Evolutionary conservation across 2,329 filamentous ascomycete genomes (phyloP).

Genomic region (Beauveria sp.): DNA sequence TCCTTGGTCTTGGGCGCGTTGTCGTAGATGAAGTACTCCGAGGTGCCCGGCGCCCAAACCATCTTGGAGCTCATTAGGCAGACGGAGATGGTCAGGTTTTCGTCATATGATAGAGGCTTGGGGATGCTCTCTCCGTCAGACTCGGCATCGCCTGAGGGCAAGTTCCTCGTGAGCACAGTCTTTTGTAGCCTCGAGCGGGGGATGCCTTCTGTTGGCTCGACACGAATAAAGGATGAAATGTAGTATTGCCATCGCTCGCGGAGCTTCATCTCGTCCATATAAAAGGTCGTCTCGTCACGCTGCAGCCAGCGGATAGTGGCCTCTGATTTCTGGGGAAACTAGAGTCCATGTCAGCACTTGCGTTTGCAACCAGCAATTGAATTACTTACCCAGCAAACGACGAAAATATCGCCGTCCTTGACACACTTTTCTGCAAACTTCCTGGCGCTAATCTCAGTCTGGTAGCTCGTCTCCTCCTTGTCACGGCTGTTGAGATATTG

Average conservation of each 20-base stretch:
- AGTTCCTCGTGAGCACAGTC: conserved; percentile 63
- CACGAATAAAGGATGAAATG: conserved; percentile 81
- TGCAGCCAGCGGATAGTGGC: conserved; percentile 66
- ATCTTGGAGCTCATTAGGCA: conserved; percentile 74
- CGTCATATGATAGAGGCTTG: conserved; percentile 54
- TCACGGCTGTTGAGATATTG: conserved; percentile 78
- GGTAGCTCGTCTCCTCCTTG: conserved; percentile 78
- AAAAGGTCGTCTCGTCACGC: conserved; percentile 68
- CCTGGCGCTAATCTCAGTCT: conserved; percentile 81
- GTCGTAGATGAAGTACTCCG: conserved; percentile 66
- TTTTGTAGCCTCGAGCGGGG: conserved; percentile 56
- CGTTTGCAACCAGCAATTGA: background rate
- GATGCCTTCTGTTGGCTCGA: conserved; percentile 81
- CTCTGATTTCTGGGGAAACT: conserved; percentile 61
- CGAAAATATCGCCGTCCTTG: conserved; percentile 87
- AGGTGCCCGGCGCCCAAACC: conserved; percentile 63
- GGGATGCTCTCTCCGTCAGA: conserved; percentile 56
- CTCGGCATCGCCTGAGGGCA: conserved; percentile 54
- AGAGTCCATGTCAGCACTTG: conserved; percentile 28
- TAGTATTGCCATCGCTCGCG: conserved; percentile 90
- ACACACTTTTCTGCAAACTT: conserved; percentile 89
- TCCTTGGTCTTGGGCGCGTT: conserved; percentile 61
- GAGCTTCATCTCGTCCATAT: conserved; percentile 79
- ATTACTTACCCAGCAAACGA: conserved; percentile 76
- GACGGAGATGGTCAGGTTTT: conserved; percentile 64